Evolutionary conservation across 139 green algal genomes (phyloP).

Genomic region (Picochlorum sp.): DNA sequence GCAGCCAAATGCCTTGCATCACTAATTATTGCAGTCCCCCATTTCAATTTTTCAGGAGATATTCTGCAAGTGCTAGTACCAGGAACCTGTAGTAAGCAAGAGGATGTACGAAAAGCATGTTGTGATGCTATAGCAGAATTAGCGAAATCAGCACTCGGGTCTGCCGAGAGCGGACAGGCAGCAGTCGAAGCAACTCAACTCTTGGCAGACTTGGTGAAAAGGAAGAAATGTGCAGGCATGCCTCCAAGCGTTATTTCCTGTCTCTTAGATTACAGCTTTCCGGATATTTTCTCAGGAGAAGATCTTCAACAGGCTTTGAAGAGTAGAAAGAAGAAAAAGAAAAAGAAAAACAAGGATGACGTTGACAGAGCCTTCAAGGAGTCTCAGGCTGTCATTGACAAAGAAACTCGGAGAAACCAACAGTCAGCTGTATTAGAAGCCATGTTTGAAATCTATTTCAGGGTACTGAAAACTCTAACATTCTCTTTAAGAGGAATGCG

Average conservation of each 20-base stretch:
- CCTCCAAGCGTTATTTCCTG: slow-evolving; percentile 24
- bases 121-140: slow-evolving; percentile 29
- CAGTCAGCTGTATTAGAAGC: slow-evolving; percentile 50
- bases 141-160: slow-evolving; percentile 15
- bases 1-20: slow-evolving; percentile 61
- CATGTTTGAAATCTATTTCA: slow-evolving; percentile 70
- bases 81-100: slow-evolving; percentile 37
- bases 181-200: slow-evolving; percentile 71
- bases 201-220: slow-evolving; percentile 74
- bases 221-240: slow-evolving; percentile 33
- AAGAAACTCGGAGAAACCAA: background rate
- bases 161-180: background rate
- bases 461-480: slow-evolving; percentile 53
- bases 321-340: slow-evolving; percentile 15
- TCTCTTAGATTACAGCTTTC: slow-evolving; percentile 9
- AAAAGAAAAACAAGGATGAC: slow-evolving; percentile 23
- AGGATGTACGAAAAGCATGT: slow-evolving; percentile 10
- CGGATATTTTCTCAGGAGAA: slow-evolving; percentile 10
- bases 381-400: slow-evolving; percentile 20
- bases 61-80: slow-evolving; percentile 68
- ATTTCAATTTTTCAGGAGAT: slow-evolving; percentile 82
- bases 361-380: slow-evolving; percentile 54
- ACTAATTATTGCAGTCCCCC: slow-evolving; percentile 51
- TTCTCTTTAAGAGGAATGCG: slow-evolving; percentile 5
- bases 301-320: slow-evolving; percentile 17